phyloP scores from a whole-genome alignment of 306 rosid genomes.

The Corylus avellana region DNA sequence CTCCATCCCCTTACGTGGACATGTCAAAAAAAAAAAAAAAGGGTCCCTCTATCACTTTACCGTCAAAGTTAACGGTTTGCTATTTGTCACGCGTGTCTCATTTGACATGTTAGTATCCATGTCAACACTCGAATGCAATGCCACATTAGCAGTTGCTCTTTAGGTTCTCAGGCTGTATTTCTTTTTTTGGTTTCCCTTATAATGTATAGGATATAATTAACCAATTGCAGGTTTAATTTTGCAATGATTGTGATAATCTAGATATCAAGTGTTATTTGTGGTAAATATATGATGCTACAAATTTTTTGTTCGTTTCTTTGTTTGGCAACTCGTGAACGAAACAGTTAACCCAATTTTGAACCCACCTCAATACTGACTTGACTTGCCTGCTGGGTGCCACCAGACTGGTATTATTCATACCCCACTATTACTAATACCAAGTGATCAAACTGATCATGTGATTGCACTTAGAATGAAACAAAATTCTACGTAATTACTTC shows the following conservation, averaged over 20 bases:
- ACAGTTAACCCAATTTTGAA: background rate
- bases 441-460: constrained; percentile 11
- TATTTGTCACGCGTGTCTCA: too few species aligned
- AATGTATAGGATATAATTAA: background rate
- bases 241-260: background rate
- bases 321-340: background rate
- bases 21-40: too few species aligned
- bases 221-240: background rate
- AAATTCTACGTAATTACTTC: constrained; percentile 5
- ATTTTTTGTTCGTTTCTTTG: background rate
- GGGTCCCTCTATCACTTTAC: too few species aligned
- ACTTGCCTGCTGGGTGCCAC: background rate
- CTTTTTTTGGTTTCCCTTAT: background rate
- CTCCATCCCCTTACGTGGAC: too few species aligned
- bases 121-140: too few species aligned
- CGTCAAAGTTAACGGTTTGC: too few species aligned
- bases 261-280: background rate
- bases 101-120: too few species aligned
- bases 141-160: too few species aligned
- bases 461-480: constrained; percentile 9
- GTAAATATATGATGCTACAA: background rate
- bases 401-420: background rate
- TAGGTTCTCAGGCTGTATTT: background rate
- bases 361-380: background rate
- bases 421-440: background rate